Evolutionary conservation across 805 yeast species (phyloP), one percentile per base, ranked within the genome.

Genomic region (Komagataella phaffii): DNA sequence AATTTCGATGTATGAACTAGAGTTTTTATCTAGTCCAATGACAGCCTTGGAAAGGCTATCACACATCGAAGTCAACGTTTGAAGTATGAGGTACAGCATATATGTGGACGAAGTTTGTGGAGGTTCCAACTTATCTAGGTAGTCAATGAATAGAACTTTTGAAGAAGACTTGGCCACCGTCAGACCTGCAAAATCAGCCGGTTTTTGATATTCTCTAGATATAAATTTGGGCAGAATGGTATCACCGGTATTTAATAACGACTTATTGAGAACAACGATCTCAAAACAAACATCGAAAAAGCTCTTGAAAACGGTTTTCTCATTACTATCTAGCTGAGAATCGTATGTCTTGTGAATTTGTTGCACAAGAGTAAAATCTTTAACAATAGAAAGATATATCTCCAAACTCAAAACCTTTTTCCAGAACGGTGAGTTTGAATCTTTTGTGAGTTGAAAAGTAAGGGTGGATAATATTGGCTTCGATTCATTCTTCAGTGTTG

Each of bases 401-500:
- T 91, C 99, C 48, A 88, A 65, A 0, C 89, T 78, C 12, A 89
- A 63, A 2, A 81, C 74, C 54, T 81, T 79, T 56, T 85, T 87
- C 97, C 97, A 91, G 6, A 60, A 53, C 2, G 83, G 80, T 2
- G 76, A 59, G 0, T 74, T 73, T 0, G 81, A 73, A 5, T 79
- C 81, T 40, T 72, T 70, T 1, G 83, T 72, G n/a, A 87, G 61
- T n/a, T 77, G 74, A 61, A 86, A 95, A 17, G 85, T 86, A 40
- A 89, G 65, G 23, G 85, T 70, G 0, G 95, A 81, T 14, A 91
- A 66, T 2, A 90, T 79, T 6, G 88, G 89, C 59, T 89, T 96
- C 23, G 86, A 74, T 64, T 91, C 97, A 36, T 85, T 75, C 50
- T 79, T 83, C 44, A 91, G 65, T 6, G 79, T 73, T 0, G 72